Conservation (phyloP, 2,329 filamentous ascomycete genomes). For the Phyllosticta citrichinensis region DNA sequence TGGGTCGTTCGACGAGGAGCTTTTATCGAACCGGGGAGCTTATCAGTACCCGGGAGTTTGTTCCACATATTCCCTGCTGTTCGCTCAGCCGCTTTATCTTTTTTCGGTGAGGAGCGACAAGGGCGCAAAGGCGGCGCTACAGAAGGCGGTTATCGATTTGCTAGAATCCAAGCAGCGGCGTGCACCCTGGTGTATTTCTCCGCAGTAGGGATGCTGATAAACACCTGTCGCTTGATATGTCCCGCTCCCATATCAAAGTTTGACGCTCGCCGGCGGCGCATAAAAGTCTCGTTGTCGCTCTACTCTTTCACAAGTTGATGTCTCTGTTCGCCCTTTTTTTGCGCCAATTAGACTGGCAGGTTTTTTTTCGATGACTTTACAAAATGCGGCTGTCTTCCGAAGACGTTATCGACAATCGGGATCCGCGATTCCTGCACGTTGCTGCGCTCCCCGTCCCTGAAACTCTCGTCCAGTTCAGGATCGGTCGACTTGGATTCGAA, state of each 20-base stretch:
- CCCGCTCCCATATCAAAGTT: neutral
- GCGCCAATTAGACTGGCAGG: neutral
- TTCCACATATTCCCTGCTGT: neutral
- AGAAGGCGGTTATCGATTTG: neutral
- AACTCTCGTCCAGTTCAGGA: no score
- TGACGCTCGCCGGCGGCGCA: neutral
- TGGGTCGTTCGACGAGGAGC: neutral
- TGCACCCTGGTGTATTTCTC: neutral
- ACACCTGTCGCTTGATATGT: neutral
- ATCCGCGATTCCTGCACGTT: neutral
- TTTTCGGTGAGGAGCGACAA: neutral
- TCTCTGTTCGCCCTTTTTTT: neutral
- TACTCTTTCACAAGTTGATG: accelerated
- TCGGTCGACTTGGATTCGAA: no score
- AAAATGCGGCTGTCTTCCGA: neutral
- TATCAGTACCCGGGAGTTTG: neutral
- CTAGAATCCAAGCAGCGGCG: neutral
- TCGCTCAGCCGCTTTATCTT: neutral
- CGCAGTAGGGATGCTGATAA: neutral
- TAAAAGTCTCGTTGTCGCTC: neutral
- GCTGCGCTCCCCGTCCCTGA: no score
- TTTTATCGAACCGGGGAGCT: neutral
- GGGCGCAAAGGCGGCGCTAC: neutral
- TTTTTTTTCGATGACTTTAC: neutral
- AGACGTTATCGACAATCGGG: neutral